Evolutionary conservation across 129 eudicot genomes (phyloP), one percentile per base, ranked within the genome.

Genomic region (Apium graveolens): DNA sequence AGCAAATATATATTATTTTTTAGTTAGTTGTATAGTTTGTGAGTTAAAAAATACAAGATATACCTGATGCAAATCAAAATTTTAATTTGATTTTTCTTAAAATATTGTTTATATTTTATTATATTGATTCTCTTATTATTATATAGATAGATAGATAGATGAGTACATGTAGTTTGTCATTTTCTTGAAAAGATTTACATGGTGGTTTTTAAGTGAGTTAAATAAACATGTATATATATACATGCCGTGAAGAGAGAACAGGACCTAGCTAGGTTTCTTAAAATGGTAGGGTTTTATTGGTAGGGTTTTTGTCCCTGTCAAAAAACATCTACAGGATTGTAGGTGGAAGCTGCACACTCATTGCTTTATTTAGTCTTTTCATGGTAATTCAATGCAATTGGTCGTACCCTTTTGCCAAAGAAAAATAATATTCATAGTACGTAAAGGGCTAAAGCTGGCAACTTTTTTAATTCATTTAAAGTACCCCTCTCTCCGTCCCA

Each of bases 401-500:
- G 68, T 45, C 14, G 43, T 6, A 34, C 26, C 26, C 55, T 80
- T 83, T 92, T 86, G 80, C 77, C 82, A 82, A 60, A 74, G 81
- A 73, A 76, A 73, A 79, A 71, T n/a, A 78, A 73, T 77, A 72
- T 81, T 91, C 92, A 86, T 89, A 77, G 91, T 86, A 88, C 91
- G 87, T 85, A 82, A 86, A 83, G 85, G 85, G 80, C 88, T 83
- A 84, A 86, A 83, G 85, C 82, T 83, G 82, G 80, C 73, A 78
- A 70, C 88, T 85, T 91, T 88, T 82, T 87, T 82, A 86, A 83
- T 42, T 72, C 76, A 72, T 72, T 72, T 24, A 72, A 72, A 82
- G 85, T 86, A 80, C n/a, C n/a, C n/a, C n/a, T n/a, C n/a, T n/a
- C n/a, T n/a, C n/a, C n/a, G n/a, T n/a, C n/a, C n/a, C n/a, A n/a